These are phyloP conservation scores for Cardamine resedifolia DNA, from an alignment of 345 rosid genomes.

Conservation along the genomic window DNA sequence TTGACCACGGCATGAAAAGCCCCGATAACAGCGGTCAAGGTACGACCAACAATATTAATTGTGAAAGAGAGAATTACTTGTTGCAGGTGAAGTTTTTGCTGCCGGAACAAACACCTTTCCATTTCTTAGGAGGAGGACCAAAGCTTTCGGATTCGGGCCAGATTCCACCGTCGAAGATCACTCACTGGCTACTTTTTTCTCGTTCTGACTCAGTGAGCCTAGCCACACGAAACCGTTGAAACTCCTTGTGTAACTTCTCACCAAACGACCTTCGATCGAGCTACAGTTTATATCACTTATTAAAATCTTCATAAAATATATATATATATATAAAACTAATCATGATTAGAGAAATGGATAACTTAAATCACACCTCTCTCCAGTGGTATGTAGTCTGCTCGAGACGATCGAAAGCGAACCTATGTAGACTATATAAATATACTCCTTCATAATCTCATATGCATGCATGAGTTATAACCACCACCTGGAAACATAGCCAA, in stretches of 20 bases:
- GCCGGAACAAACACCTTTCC: slow-evolving; percentile 50
- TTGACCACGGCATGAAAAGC: slow-evolving; percentile 50
- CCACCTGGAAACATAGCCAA: too few relatives aligned
- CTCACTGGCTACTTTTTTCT: slow-evolving; percentile 43
- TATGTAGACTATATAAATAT: too few relatives aligned
- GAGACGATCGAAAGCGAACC: too few relatives aligned
- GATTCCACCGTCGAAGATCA: slow-evolving; percentile 42
- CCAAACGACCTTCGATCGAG: slow-evolving; percentile 31
- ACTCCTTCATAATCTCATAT: too few relatives aligned
- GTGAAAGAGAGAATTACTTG: slow-evolving; percentile 39
- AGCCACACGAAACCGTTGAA: slow-evolving; percentile 66
- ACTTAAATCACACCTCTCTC: slow-evolving; percentile 30
- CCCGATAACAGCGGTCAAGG: slow-evolving; percentile 43
- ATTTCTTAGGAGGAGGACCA: slow-evolving; percentile 49
- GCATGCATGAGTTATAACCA: too few relatives aligned
- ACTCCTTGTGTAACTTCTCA: slow-evolving; percentile 58
- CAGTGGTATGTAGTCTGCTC: too few relatives aligned
- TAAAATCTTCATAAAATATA: not conserved
- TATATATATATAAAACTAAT: not conserved
- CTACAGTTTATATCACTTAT: slow-evolving; percentile 14
- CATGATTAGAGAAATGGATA: not conserved
- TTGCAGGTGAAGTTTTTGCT: slow-evolving; percentile 51
- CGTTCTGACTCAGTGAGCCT: slow-evolving; percentile 48
- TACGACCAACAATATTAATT: not conserved
- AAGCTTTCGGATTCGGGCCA: slow-evolving; percentile 53